Evolutionary conservation across 768 basidiomycete species (phyloP), one percentile per base, ranked within the genome.

Genomic region (Royoungia palumana): DNA sequence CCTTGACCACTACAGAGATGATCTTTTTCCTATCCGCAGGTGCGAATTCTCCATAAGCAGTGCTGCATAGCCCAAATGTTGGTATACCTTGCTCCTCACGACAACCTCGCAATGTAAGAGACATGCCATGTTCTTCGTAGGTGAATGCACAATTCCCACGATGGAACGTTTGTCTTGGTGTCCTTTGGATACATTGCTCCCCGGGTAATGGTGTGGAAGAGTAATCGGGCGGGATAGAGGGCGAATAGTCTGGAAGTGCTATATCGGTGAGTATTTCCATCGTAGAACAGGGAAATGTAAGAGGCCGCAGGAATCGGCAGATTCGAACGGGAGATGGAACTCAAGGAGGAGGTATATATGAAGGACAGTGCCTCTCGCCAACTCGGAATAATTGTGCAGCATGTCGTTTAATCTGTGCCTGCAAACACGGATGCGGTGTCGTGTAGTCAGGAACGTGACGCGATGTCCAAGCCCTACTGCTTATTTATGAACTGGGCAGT

Each of bases 201-300:
- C 75, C 79, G 3, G 65, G 68, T 5, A 72, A 62, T 28, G 79
- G 82, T 22, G 75, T 74, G 30, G 63, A 73, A 41, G 85, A 81
- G 59, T 87, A 88, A 8, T 68, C 60, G 2, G 85, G 85, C 22
- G 78, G 77, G 2, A 67, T 65, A 6, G 82, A 76, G 2, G 78
- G 72, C 0, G 80, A 73, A 59, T 87, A 87, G 6, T 60, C 61
- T 17, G 85, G 81, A 27, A 82, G 54, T 22, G 47, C 53, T 46
- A 51, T 45, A 27, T 46, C 39, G 9, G 50, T 41, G 36, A 35
- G 22, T 11, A 20, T 40, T 41, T 54, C 62, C 57, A 62, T 57
- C 24, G 52, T 45, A 10, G 40, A 54, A 27, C 20, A 16, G 36
- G 25, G 35, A 3, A 28, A 34, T 32, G 38, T 14, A 54, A 51